Evolutionary conservation across 345 rosid genomes (phyloP).

Genomic region (Lumnitzera littorea): DNA sequence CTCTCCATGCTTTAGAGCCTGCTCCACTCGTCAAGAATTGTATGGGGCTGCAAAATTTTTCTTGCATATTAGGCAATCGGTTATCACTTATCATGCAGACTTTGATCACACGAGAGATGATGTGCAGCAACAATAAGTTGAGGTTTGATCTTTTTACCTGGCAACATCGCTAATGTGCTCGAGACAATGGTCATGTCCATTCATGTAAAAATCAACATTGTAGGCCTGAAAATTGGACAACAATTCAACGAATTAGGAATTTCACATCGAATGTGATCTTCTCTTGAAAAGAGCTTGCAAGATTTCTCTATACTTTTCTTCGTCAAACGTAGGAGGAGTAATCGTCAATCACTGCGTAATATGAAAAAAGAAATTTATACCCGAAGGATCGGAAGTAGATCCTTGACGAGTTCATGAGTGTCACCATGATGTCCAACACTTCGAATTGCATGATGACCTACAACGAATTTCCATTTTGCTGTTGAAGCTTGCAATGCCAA

Average conservation of each 20-base stretch:
- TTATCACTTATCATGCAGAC: not conserved
- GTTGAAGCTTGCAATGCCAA: not conserved
- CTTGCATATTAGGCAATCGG: not conserved
- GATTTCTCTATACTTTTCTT: no score
- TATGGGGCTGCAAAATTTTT: slow-evolving; percentile 20
- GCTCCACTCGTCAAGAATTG: slow-evolving; percentile 67
- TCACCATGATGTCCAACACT: slow-evolving; percentile 65
- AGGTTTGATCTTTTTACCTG: no score
- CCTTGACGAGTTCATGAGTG: slow-evolving; percentile 40
- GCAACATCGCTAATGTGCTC: no score
- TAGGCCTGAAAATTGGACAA: no score
- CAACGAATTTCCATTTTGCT: slow-evolving; percentile 59
- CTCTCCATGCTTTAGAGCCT: slow-evolving; percentile 69
- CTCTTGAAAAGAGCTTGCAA: no score
- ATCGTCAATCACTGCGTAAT: no score
- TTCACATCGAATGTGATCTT: no score
- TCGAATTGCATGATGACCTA: slow-evolving; percentile 72
- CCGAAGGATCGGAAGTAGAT: slow-evolving; percentile 57
- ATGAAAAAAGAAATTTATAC: slow-evolving; percentile 15
- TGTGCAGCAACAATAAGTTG: no score
- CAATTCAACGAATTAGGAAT: no score
- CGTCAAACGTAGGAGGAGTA: no score
- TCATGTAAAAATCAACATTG: no score
- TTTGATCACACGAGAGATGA: not conserved
- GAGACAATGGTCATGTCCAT: no score